These are phyloP conservation scores for Isabelozyma rhagii DNA, from an alignment of 805 yeast genomes.

Conservation along the genomic window DNA sequence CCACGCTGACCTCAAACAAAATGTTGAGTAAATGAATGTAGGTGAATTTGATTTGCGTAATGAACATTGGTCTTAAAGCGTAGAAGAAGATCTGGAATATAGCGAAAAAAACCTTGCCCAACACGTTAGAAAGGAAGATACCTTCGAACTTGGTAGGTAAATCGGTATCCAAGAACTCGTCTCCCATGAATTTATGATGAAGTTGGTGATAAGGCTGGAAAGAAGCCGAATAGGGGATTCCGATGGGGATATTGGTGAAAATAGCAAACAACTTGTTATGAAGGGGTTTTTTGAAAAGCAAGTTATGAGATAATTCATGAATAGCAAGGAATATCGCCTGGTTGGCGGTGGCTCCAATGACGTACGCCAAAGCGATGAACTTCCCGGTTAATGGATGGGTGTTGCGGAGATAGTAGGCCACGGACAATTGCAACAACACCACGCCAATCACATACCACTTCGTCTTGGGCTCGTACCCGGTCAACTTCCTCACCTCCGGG, in stretches of 20 bases:
- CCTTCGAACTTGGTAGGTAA: slow-evolving; percentile 83
- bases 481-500: slow-evolving; percentile 75
- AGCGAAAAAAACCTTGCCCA: slow-evolving; percentile 89
- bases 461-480: slow-evolving; percentile 84
- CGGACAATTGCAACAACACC: slow-evolving; percentile 61
- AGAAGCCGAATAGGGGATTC: slow-evolving; percentile 85
- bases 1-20: slow-evolving; percentile 56
- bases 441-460: slow-evolving; percentile 70
- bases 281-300: slow-evolving; percentile 75
- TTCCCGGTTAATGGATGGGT: slow-evolving; percentile 49
- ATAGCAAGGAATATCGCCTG: slow-evolving; percentile 85
- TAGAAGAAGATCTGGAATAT: slow-evolving; percentile 86
- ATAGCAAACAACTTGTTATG: slow-evolving; percentile 77
- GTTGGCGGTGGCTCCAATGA: slow-evolving; percentile 81
- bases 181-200: slow-evolving; percentile 90
- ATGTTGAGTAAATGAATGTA: slow-evolving; percentile 70
- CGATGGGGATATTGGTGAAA: slow-evolving; percentile 79
- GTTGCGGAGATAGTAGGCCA: slow-evolving; percentile 61
- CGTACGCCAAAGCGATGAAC: slow-evolving; percentile 64
- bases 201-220: slow-evolving; percentile 88
- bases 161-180: slow-evolving; percentile 79
- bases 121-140: slow-evolving; percentile 62
- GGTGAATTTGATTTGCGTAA: slow-evolving; percentile 73
- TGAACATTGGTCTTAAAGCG: slow-evolving; percentile 86
- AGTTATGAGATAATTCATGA: slow-evolving; percentile 83